These are phyloP conservation scores for Cordyceps javanica DNA, from an alignment of 2,329 filamentous ascomycete genomes.

Conservation along the genomic window DNA sequence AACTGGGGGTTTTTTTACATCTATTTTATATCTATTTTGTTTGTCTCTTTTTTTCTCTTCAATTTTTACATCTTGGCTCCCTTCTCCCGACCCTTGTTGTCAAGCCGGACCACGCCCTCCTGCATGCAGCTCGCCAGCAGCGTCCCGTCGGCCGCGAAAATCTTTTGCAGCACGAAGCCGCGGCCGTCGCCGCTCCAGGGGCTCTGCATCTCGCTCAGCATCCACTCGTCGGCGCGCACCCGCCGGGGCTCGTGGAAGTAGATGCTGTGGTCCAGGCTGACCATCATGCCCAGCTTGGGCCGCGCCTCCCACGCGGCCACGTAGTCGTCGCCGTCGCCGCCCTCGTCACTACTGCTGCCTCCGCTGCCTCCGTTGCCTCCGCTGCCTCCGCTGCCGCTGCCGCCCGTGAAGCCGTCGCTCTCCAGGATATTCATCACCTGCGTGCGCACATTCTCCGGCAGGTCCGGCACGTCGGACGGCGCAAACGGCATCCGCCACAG, in stretches of 20 bases:
- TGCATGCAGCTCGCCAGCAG: conserved; percentile 75
- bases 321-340: not conserved
- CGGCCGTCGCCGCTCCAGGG: conserved; percentile 75
- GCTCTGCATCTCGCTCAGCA: conserved; percentile 73
- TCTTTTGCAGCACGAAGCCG: conserved; percentile 68
- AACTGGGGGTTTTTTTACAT: no score
- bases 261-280: conserved; percentile 70
- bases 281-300: conserved; percentile 74
- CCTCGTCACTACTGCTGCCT: no score
- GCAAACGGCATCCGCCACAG: conserved; percentile 65
- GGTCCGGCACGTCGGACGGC: conserved; percentile 46
- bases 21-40: no score
- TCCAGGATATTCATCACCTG: conserved; percentile 34
- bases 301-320: conserved; percentile 43
- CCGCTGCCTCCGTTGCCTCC: no score
- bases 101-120: conserved; percentile 54
- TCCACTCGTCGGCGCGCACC: conserved; percentile 65
- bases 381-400: no score
- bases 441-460: conserved; percentile 35
- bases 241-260: conserved; percentile 58
- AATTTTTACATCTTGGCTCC: conserved; percentile 27
- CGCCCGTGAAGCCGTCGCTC: conserved; percentile 35
- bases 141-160: conserved; percentile 64
- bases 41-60: no score
- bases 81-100: conserved; percentile 33